Percentiles rank a stretch among this genome's conserved stretches.
These are phyloP conservation scores for Ophiocordyceps robertsii DNA, from an alignment of 2,329 filamentous ascomycete genomes.

Conservation along the genomic window DNA sequence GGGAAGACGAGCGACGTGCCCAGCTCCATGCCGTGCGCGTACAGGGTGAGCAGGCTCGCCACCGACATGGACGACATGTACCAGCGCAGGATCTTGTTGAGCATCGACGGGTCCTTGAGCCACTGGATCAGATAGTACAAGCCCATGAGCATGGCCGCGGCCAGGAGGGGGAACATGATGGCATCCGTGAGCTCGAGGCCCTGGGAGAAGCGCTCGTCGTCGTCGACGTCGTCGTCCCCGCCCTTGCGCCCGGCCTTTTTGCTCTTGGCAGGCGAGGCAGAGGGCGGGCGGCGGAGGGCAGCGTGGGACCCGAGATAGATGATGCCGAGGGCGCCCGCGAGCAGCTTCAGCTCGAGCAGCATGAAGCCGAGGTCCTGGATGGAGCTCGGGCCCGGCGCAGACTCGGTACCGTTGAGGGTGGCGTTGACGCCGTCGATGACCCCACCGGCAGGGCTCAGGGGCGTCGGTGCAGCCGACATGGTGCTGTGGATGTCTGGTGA, in stretches of 20 bases:
- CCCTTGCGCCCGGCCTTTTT: conserved; percentile 26
- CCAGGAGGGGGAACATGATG: conserved; percentile 70
- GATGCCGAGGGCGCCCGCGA: conserved; percentile 59
- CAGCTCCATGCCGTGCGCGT: conserved; percentile 59
- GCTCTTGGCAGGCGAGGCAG: conserved; percentile 50
- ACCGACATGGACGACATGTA: conserved; percentile 75
- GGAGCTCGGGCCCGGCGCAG: conserved; percentile 11
- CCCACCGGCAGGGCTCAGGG: conserved; percentile 4
- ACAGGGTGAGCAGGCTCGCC: conserved; percentile 59
- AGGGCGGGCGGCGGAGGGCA: conserved; percentile 71
- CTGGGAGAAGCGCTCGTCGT: conserved; percentile 27
- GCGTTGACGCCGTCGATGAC: conserved; percentile 16
- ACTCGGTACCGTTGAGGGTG: conserved; percentile 10
- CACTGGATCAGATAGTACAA: conserved; percentile 86
- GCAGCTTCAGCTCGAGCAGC: conserved; percentile 31
- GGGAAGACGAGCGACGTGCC: conserved; percentile 60
- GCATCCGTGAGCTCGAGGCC: conserved; percentile 59
- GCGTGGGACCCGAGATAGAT: conserved; percentile 79
- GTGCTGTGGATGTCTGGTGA: background rate
- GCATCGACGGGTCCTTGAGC: conserved; percentile 64
- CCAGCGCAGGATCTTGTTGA: conserved; percentile 71
- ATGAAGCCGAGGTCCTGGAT: conserved; percentile 26
- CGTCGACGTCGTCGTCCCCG: conserved; percentile 34
- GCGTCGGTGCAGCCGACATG: conserved; percentile 9
- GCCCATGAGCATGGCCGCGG: conserved; percentile 55